Evolutionary conservation across 495 filamentous ascomycete genomes (phyloP).

Genomic region (Penicillium cosmopolitanum): DNA sequence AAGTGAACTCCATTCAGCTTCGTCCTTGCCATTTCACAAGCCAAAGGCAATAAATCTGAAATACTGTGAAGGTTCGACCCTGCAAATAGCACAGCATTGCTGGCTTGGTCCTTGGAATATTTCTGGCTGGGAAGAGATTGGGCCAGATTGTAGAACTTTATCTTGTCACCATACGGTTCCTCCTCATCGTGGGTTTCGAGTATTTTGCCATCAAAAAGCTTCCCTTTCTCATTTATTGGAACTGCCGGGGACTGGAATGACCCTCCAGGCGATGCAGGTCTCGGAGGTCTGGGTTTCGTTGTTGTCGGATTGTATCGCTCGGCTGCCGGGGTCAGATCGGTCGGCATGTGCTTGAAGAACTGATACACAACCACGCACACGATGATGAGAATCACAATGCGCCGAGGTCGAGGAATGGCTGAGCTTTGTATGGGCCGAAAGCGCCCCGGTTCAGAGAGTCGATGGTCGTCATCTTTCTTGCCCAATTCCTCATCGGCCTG

Average conservation of each 20-base stretch:
- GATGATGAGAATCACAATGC: constrained; percentile 46
- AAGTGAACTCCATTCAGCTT: constrained; percentile 56
- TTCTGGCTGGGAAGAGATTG: constrained; percentile 48
- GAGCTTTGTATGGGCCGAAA: constrained; percentile 34
- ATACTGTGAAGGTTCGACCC: constrained; percentile 53
- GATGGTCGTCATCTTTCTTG: constrained; percentile 69
- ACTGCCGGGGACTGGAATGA: constrained; percentile 25
- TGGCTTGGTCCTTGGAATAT: constrained; percentile 29
- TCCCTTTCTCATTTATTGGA: neutral
- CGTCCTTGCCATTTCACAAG: constrained; percentile 55
- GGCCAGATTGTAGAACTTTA: constrained; percentile 59
- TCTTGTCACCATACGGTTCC: constrained; percentile 54
- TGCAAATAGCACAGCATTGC: constrained; percentile 54
- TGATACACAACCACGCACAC: constrained; percentile 49
- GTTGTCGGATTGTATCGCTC: constrained; percentile 35
- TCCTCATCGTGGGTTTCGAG: constrained; percentile 22
- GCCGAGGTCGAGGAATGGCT: constrained; percentile 45
- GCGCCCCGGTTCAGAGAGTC: constrained; percentile 31
- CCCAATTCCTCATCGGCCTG: constrained; percentile 68
- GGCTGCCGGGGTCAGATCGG: constrained; percentile 38
- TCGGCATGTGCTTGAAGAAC: constrained; percentile 60
- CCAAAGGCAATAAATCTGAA: constrained; percentile 56
- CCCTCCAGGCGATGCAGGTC: constrained; percentile 1
- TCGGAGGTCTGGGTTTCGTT: constrained; percentile 28
- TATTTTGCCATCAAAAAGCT: neutral